These are phyloP conservation scores for Coniochaeta sp. DNA, from an alignment of 2,329 filamentous ascomycete species.

Conservation along the genomic window DNA sequence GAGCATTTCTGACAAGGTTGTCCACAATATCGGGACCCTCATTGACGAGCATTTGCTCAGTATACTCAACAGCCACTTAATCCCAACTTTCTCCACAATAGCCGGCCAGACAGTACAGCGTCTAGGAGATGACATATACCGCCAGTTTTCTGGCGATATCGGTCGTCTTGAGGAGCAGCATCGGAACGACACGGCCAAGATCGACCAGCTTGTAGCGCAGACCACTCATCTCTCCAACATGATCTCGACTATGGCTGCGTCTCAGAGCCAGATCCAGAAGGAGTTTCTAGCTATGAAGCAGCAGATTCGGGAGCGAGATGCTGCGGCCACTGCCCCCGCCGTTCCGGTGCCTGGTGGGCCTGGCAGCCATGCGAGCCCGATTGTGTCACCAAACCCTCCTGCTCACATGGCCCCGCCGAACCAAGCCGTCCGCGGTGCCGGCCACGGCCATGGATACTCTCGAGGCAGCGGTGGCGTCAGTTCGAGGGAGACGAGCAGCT, in stretches of 20 bases:
- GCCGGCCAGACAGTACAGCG: constrained; percentile 61
- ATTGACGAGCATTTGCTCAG: constrained; percentile 63
- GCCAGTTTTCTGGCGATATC: constrained; percentile 45
- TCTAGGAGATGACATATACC: constrained; percentile 61
- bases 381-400: neutral
- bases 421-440: neutral
- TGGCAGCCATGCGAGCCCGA: neutral
- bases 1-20: constrained; percentile 64
- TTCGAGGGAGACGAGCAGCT: constrained; percentile 12
- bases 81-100: constrained; percentile 58
- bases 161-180: constrained; percentile 43
- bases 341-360: constrained; percentile 4
- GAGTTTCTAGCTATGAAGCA: constrained; percentile 42
- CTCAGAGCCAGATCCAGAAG: constrained; percentile 62
- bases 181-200: constrained; percentile 53
- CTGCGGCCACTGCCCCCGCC: constrained; percentile 4
- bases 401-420: neutral
- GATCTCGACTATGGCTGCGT: constrained; percentile 60
- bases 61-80: constrained; percentile 47
- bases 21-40: constrained; percentile 56
- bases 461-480: constrained; percentile 13
- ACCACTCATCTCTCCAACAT: constrained; percentile 62
- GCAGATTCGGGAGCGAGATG: constrained; percentile 16
- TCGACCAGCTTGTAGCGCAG: constrained; percentile 63
- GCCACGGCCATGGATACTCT: constrained; percentile 9